A percentile compares a stretch with the other conserved stretches of the same genome.
Conservation (phyloP, 2,329 filamentous ascomycete species). For the Thelonectria olida region DNA sequence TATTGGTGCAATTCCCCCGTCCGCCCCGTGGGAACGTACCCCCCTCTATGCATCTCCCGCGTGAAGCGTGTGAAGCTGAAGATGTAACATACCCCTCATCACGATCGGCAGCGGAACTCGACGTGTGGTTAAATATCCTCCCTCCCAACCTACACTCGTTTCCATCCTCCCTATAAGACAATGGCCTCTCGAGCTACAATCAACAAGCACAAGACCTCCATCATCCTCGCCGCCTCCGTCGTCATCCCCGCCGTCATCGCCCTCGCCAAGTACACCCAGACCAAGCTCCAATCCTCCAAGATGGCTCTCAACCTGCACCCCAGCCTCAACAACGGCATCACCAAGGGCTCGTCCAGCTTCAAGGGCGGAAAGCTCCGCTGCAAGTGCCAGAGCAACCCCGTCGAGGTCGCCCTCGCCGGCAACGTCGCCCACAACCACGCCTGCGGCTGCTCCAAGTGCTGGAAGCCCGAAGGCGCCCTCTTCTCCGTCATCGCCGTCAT, state of each 20-base stretch:
- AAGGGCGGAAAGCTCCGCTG: slow-evolving; percentile 69
- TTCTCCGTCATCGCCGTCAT: slow-evolving; percentile 73
- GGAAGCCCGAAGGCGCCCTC: slow-evolving; percentile 71
- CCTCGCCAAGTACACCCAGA: slow-evolving; percentile 26
- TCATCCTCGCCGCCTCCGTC: slow-evolving; percentile 33
- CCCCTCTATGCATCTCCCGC: not conserved
- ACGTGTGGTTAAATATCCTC: slow-evolving; percentile 5
- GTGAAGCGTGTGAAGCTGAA: not conserved
- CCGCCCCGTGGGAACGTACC: slow-evolving; percentile 14
- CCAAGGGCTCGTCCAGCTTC: slow-evolving; percentile 63
- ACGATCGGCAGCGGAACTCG: slow-evolving; percentile 2
- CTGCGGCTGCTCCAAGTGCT: slow-evolving; percentile 78
- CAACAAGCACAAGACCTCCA: slow-evolving; percentile 21
- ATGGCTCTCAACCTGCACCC: slow-evolving; percentile 61
- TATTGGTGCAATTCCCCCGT: not conserved
- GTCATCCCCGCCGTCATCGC: slow-evolving; percentile 34
- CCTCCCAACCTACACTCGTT: slow-evolving; percentile 2
- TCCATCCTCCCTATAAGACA: not conserved
- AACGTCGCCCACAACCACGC: slow-evolving; percentile 76
- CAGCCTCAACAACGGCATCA: slow-evolving; percentile 68
- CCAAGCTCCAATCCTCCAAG: slow-evolving; percentile 17
- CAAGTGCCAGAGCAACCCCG: slow-evolving; percentile 63
- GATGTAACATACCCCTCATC: slow-evolving; percentile 23
- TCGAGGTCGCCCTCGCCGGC: slow-evolving; percentile 65
- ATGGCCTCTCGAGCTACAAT: slow-evolving; percentile 20